Evolutionary conservation across 2,329 filamentous ascomycete species (phyloP), one percentile per base, ranked within the genome.

Genomic region (Chalaropsis ovoidea): DNA sequence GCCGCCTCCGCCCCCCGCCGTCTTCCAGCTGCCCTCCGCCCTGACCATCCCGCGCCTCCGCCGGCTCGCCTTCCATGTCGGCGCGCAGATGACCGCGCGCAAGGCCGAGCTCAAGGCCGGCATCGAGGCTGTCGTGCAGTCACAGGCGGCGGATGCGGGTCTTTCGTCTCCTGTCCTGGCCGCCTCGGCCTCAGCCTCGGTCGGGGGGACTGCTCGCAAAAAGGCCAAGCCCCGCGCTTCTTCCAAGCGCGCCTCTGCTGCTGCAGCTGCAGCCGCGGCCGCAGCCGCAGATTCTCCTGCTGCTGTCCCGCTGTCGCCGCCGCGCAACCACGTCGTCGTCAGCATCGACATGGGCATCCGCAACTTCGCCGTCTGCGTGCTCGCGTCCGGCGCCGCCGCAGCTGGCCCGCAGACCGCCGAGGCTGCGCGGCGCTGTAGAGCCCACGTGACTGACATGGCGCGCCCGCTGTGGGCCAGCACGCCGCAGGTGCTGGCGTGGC

Each of bases 331-430:
- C 17, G 39, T 61, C 8, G 47, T 66, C 19, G 47, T 66, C 24
- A 63, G 61, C n/a, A 66, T 66, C 35, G 65, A 66, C 43, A 63
- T 66, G 61, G 65, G 65, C 31, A 66, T 66, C 22, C 65, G 65
- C 24, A 66, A 66, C 24, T 56, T 66, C n/a, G 65, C 65, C n/a
- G 19, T 66, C 13, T 62, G 58, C 27, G 61, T 63, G 17, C n/a
- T 65, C 43, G 47, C 15, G n/a, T 10, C 35, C 15, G 64, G 35
- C 19, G 17, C 15, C 35, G 2, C 6, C 27, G 27, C 10, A 15
- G 41, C 8, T 11, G 13, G 13, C 19, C 24, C 31, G 49, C 42
- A 42, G 27, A 66, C 39, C 17, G 39, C 24, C 13, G 27, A 45
- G 45, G 47, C 47, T 24, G 61, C 61, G 27, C 52, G 27, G 24